phyloP scores from a whole-genome alignment of 106 monocot species.

The Apostasia shenzhenica region DNA sequence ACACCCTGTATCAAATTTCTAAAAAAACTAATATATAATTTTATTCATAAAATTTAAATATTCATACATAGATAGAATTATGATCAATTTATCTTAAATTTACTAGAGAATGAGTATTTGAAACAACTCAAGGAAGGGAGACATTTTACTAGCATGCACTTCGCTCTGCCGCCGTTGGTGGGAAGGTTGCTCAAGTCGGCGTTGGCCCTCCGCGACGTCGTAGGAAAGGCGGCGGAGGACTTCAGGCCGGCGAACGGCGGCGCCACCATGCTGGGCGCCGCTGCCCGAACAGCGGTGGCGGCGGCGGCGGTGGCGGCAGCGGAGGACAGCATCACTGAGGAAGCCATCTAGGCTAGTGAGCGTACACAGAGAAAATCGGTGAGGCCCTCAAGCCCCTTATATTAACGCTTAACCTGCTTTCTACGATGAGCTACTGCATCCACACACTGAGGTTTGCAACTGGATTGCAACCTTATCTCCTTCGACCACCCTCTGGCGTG shows the following conservation, averaged over 20 bases:
- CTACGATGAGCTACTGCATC: background rate
- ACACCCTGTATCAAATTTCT: too few species aligned
- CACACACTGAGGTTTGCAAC: background rate
- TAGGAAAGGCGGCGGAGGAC: constrained; percentile 33
- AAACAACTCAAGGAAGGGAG: background rate
- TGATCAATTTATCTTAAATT: too few species aligned
- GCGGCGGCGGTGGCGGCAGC: constrained; percentile 15
- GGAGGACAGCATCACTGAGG: constrained; percentile 29
- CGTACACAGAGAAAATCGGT: background rate
- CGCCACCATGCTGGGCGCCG: constrained; percentile 23
- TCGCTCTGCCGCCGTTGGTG: constrained; percentile 53
- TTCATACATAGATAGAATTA: background rate
- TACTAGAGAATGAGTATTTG: background rate
- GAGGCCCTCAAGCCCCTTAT: background rate
- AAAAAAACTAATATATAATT: too few species aligned
- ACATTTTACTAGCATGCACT: constrained; percentile 49
- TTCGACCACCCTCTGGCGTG: background rate
- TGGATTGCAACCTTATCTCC: constrained; percentile 2
- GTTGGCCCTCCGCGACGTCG: constrained; percentile 19
- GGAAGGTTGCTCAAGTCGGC: constrained; percentile 34
- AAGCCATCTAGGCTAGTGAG: constrained; percentile 8
- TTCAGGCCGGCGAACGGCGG: constrained; percentile 46
- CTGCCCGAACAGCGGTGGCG: constrained; percentile 18
- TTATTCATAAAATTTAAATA: too few species aligned
- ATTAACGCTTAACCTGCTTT: background rate